These are phyloP conservation scores for Daedalea quercina DNA, from an alignment of 768 basidiomycete genomes.

Conservation along the genomic window DNA sequence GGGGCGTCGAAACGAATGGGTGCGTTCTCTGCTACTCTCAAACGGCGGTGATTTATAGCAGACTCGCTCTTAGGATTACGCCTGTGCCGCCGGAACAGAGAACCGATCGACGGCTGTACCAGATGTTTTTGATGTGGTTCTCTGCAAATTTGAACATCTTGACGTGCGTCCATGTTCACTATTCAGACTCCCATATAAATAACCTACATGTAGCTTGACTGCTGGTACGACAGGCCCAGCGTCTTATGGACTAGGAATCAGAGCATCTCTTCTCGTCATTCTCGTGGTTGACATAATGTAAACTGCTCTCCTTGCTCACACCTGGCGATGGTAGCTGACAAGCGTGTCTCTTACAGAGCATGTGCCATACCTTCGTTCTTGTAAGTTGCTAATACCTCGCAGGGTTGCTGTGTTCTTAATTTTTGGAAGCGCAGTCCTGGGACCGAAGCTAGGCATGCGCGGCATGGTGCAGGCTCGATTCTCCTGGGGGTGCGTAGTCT, in stretches of 20 bases:
- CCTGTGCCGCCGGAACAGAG: constrained; percentile 46
- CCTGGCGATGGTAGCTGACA: background rate
- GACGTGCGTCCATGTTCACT: constrained; percentile 24
- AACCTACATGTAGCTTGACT: constrained; percentile 29
- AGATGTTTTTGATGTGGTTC: constrained; percentile 68
- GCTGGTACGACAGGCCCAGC: constrained; percentile 46
- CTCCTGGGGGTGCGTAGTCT: constrained; percentile 34
- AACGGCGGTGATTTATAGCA: too few relatives aligned
- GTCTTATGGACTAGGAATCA: constrained; percentile 38
- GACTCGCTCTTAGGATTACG: constrained; percentile 45
- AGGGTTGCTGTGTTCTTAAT: background rate
- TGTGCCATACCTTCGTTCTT: constrained; percentile 31
- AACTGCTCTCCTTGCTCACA: too few relatives aligned
- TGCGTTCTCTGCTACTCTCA: too few relatives aligned
- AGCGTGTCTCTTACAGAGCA: constrained; percentile 12
- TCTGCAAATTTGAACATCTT: constrained; percentile 63
- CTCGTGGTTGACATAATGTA: constrained; percentile 40
- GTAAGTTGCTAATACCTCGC: constrained; percentile 17
- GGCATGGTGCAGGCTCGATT: constrained; percentile 52
- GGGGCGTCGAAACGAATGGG: constrained; percentile 22
- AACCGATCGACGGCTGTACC: constrained; percentile 49
- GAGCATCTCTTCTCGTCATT: constrained; percentile 35
- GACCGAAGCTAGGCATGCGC: constrained; percentile 47
- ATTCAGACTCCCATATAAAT: background rate
- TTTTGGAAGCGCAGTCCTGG: constrained; percentile 35